Conservation (phyloP, 352 stramenopile genomes). For the Phytophthora constricta region DNA sequence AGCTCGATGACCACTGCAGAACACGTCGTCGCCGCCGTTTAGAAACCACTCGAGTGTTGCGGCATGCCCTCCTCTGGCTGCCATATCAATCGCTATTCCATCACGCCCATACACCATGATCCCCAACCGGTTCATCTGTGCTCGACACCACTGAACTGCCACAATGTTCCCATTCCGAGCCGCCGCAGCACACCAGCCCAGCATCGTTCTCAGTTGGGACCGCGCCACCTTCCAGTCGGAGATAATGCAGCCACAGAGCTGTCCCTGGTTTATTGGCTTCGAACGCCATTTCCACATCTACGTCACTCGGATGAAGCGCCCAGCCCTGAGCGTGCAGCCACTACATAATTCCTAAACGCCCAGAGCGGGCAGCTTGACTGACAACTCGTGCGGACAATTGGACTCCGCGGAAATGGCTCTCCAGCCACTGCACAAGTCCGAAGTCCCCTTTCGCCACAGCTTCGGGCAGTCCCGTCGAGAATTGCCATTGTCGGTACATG, state of each 20-base stretch:
- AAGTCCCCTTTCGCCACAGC: constrained; percentile 6
- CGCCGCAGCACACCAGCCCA: constrained; percentile 1
- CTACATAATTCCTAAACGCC: not conserved
- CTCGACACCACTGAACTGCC: constrained; percentile 6
- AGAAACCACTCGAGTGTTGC: constrained; percentile 8
- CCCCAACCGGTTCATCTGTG: not conserved
- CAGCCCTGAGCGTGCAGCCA: not conserved
- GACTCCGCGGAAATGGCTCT: not conserved
- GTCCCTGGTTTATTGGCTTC: not conserved
- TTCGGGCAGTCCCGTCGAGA: constrained; percentile 8
- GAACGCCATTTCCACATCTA: constrained; percentile 10
- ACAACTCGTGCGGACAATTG: constrained; percentile 2
- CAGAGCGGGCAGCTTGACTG: not conserved
- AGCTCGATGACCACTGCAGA: not conserved
- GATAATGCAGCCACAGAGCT: not conserved
- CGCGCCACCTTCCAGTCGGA: not conserved
- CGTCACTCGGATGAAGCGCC: not conserved
- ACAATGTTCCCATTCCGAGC: not conserved
- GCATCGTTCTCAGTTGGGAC: not conserved
- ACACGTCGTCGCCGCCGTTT: not conserved
- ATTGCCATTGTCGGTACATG: constrained; percentile 11
- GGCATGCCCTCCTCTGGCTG: not conserved
- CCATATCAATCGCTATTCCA: not conserved
- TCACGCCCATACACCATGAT: not conserved
- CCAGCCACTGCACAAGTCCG: constrained; percentile 2